Evolutionary conservation across 306 rosid genomes (phyloP), one percentile per base, ranked within the genome.

Genomic region (Glycine tomentella): DNA sequence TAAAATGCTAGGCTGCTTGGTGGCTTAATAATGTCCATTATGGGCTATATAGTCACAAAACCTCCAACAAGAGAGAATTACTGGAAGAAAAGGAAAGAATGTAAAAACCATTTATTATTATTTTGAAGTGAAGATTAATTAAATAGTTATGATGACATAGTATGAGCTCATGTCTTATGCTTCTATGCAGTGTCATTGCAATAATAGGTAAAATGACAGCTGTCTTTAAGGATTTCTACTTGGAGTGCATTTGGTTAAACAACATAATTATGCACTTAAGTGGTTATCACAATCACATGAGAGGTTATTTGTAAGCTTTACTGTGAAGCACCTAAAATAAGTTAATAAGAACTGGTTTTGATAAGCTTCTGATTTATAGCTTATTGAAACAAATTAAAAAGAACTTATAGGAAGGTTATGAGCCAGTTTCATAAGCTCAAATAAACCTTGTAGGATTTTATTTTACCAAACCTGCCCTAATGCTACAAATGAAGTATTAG

Each of bases 401-500:
- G 16, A 59, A 59, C 42, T 61, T 61, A 33, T 11, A 61, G 44
- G 15, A 65, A 65, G 71, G 71, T 65, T 14, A n/a, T n/a, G 11
- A 65, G 20, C 49, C 50, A 38, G 50, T 65, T 38, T 65, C 50
- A 3, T 38, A 14, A 40, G 7, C 17, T 38, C 71, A n/a, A 65
- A 65, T 65, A 7, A 40, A 38, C 13, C 70, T 38, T 65, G 31
- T 40, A 38, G 12, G 20, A 38, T 62, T 62, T 11, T 38, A 65
- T 14, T 59, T 63, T 65, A 38, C 31, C 7, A 38, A 65, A 40
- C 31, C 12, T 65, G 50, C 50, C 11, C 31, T 63, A 40, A 53
- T 77, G 65, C 73, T 53, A 77, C 53, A 50, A 56, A 69, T 63
- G 63, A 69, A 63, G 75, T 44, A 63, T 62, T 13, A 53, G 64